Base-by-base conservation (phyloP, 345 rosid genomes). In the Isatis tinctoria region DNA sequence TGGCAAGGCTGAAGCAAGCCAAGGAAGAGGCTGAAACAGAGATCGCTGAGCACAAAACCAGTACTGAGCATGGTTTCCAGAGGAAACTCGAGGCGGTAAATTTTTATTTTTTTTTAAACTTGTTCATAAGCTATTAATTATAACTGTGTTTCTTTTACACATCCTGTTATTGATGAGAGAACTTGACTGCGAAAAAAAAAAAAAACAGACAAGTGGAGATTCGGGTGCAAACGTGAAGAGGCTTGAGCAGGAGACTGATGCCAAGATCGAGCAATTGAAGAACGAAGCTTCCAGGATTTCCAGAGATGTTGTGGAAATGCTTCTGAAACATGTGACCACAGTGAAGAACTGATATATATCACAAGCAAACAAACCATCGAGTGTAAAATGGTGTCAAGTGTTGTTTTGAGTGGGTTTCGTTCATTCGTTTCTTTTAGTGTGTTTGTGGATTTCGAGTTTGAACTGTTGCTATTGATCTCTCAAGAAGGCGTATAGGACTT, bases 201-300 rank as follows among this genome's bases (percentile, higher is more conserved):
- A n/a, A 61, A 11, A 37, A 80, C 89, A 93, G 97, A 88, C 86
- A 8, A 86, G 90, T 54, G 98, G 96, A 37, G 93, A 90, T 76
- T 93, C 98, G 0, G 96, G 98, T 49, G 90, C 91, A 48, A 93
- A 86, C 65, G 96, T 90, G 79, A 90, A 85, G 86, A 84, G 96
- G 79, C 93, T 90, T 7, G 98, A 90, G 82, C 64, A 72, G 48
- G 96, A 92, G 80, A 92, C 98, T 4, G 84, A 78, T 13, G 73
- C 77, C 7, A 92, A 88, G 85, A 92, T 90, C 69, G 72, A 74
- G 35, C 87, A 88, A 59, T 78, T 86, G 82, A 86, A 86, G 80
- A 81, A 68, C 2, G 82, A 93, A 72, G 87, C 82, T 48, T 28
- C 87, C 3, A 83, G 86, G 74, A 87, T 90, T 26, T 85, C 89